These are phyloP conservation scores for Lodderomyces parapsilosis DNA, from an alignment of 1,139 yeast genomes.

Conservation along the genomic window DNA sequence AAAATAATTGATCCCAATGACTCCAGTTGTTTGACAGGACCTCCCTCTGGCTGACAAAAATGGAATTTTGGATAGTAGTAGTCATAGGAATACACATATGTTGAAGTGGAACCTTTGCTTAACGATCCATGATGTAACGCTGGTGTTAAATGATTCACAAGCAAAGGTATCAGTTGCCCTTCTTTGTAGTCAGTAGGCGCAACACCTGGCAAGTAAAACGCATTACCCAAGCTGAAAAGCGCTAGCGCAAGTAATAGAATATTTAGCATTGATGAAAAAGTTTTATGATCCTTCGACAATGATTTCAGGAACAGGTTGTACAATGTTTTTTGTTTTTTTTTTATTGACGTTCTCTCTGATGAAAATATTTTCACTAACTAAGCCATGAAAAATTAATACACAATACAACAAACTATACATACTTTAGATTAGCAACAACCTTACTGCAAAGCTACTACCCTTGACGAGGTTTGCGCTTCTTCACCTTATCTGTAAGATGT, in stretches of 20 bases:
- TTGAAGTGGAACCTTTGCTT: constrained; percentile 34
- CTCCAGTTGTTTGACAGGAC: constrained; percentile 76
- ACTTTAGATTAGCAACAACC: no score
- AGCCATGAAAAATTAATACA: no score
- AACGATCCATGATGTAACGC: constrained; percentile 50
- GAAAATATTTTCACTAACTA: not conserved
- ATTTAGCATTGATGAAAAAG: constrained; percentile 1
- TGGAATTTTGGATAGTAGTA: constrained; percentile 83
- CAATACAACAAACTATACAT: no score
- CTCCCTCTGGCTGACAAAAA: constrained; percentile 75
- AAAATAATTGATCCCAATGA: constrained; percentile 89
- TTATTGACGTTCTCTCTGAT: not conserved
- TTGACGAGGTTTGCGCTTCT: not conserved
- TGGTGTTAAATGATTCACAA: constrained; percentile 90
- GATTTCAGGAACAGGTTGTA: not conserved
- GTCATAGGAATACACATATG: constrained; percentile 73
- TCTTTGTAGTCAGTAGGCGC: constrained; percentile 85
- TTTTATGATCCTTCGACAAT: not conserved
- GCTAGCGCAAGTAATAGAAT: constrained; percentile 1
- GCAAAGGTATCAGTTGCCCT: constrained; percentile 70
- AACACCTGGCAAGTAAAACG: constrained; percentile 90
- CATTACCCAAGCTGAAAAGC: constrained; percentile 27
- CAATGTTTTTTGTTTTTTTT: not conserved
- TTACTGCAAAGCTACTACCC: no score
- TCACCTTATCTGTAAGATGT: constrained; percentile 2